Conservation (phyloP, 805 yeast species). For the Saccharomycopsis amapae region DNA sequence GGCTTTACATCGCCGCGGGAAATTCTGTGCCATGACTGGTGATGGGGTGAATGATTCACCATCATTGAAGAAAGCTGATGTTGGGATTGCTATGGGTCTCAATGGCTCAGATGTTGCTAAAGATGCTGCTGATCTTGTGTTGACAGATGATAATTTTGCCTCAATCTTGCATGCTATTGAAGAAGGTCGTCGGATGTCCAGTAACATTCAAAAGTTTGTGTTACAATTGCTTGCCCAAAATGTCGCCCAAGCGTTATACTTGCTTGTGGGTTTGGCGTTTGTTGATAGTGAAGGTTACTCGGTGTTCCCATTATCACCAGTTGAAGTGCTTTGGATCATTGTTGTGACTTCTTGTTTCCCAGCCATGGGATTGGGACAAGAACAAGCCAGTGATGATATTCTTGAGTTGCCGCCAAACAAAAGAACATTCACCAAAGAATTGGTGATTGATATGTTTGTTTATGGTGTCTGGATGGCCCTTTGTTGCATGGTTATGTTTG, state of each 20-base stretch:
- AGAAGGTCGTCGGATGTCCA: slow-evolving; percentile 75
- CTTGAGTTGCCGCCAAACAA: too few species aligned
- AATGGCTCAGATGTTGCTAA: slow-evolving; percentile 83
- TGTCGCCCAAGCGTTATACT: slow-evolving; percentile 60
- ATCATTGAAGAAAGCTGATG: slow-evolving; percentile 66
- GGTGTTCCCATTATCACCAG: slow-evolving; percentile 77
- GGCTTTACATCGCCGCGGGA: slow-evolving; percentile 56
- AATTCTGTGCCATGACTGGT: slow-evolving; percentile 75
- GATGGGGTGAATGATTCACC: slow-evolving; percentile 84
- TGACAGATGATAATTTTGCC: slow-evolving; percentile 72
- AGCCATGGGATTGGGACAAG: too few species aligned
- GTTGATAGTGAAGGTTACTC: slow-evolving; percentile 55
- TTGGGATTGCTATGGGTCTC: slow-evolving; percentile 80
- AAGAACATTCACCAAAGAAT: too few species aligned
- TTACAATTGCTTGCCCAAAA: slow-evolving; percentile 66
- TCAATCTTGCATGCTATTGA: slow-evolving; percentile 72
- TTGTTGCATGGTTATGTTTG: too few species aligned
- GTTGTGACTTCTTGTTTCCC: slow-evolving; percentile 78
- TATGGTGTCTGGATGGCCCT: too few species aligned
- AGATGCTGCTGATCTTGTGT: slow-evolving; percentile 71
- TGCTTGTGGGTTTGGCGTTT: slow-evolving; percentile 69
- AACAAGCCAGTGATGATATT: too few species aligned
- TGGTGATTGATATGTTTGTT: too few species aligned
- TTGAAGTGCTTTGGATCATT: slow-evolving; percentile 73
- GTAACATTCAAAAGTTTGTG: slow-evolving; percentile 71